Percentiles rank a stretch among this genome's conserved stretches.
Evolutionary conservation across 768 basidiomycete species (phyloP).

Genomic region (Tubosaeta sp.): DNA sequence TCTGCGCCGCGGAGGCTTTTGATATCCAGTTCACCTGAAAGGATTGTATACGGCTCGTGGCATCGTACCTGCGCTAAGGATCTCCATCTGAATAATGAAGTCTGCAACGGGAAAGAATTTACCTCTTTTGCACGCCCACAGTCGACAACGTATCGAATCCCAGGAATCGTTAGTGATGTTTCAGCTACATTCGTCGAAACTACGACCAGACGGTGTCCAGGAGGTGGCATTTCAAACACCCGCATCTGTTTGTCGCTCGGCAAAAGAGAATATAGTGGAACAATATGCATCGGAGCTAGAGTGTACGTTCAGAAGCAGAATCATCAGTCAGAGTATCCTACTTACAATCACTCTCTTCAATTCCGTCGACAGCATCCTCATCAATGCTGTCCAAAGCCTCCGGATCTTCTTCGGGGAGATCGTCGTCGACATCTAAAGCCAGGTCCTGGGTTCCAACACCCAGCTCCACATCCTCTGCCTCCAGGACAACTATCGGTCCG

Average conservation of each 20-base stretch:
- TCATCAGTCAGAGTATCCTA: slow-evolving; percentile 8
- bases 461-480: slow-evolving; percentile 78
- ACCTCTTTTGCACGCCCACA: slow-evolving; percentile 95
- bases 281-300: slow-evolving; percentile 87
- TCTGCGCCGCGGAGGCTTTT: slow-evolving; percentile 91
- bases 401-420: slow-evolving; percentile 57
- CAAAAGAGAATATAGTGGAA: slow-evolving; percentile 90
- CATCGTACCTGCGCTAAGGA: slow-evolving; percentile 75
- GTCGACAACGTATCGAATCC: slow-evolving; percentile 97
- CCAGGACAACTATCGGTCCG: slow-evolving; percentile 54
- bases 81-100: not conserved
- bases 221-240: slow-evolving; percentile 84
- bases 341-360: slow-evolving; percentile 66
- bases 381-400: slow-evolving; percentile 76
- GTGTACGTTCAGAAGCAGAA: not conserved
- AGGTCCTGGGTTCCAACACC: slow-evolving; percentile 48
- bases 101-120: slow-evolving; percentile 3
- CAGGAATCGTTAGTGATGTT: slow-evolving; percentile 95
- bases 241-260: slow-evolving; percentile 93
- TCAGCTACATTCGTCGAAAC: slow-evolving; percentile 97
- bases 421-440: slow-evolving; percentile 66
- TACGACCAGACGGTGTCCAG: slow-evolving; percentile 80
- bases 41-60: slow-evolving; percentile 77
- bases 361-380: slow-evolving; percentile 51
- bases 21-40: slow-evolving; percentile 94